Conservation (phyloP, 1,284 basidiomycete species). For the Puccinia sorghi region DNA sequence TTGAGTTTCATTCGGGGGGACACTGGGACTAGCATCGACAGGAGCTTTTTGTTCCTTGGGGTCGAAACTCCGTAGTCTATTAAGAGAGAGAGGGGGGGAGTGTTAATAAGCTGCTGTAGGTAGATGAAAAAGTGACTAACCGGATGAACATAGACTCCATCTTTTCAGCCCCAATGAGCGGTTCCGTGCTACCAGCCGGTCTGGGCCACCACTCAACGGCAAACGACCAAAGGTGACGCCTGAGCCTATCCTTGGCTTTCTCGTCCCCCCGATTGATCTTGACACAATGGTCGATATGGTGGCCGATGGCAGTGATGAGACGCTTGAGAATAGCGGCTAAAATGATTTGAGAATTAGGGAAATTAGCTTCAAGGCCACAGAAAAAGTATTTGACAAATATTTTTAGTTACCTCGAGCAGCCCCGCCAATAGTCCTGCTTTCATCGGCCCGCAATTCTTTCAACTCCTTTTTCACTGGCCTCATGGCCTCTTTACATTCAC, state of each 20-base stretch:
- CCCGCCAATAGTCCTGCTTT: conserved; percentile 6
- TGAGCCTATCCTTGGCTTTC: conserved; percentile 21
- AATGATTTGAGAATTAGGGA: conserved; percentile 68
- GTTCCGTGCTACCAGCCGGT: conserved; percentile 32
- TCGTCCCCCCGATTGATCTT: conserved; percentile 59
- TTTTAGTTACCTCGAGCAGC: conserved; percentile 50
- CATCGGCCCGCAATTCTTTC: conserved; percentile 62
- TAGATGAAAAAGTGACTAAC: conserved; percentile 16
- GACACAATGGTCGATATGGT: conserved; percentile 83
- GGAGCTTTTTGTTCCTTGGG: conserved; percentile 32
- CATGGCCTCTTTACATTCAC: conserved; percentile 87
- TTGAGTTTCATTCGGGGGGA: background rate
- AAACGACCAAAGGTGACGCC: conserved; percentile 49
- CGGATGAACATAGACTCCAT: conserved; percentile 39
- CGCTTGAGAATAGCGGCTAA: conserved; percentile 93
- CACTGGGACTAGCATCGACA: conserved; percentile 19
- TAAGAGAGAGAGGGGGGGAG: background rate
- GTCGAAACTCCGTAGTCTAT: conserved; percentile 28
- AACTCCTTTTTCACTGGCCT: conserved; percentile 96
- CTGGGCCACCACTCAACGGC: conserved; percentile 50
- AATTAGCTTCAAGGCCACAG: conserved; percentile 68
- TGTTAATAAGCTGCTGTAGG: background rate
- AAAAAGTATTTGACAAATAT: background rate
- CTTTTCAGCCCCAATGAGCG: conserved; percentile 37
- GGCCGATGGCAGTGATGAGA: conserved; percentile 88